Evolutionary conservation across 768 basidiomycete genomes (phyloP).

Genomic region (Termitomyces sp.): DNA sequence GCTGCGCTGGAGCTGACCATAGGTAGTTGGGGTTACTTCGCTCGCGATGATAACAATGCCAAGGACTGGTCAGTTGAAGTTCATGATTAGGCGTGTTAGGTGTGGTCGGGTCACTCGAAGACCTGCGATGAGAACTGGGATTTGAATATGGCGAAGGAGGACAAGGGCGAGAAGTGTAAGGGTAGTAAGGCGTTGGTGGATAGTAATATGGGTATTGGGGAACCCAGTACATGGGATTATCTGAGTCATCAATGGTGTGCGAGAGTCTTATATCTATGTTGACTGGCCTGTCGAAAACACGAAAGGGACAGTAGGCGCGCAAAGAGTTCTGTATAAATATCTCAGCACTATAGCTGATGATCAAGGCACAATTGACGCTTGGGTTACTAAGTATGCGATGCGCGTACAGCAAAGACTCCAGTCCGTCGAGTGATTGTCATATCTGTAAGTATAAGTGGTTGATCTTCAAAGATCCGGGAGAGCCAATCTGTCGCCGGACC

Average conservation of each 20-base stretch:
- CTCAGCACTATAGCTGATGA: too few species aligned
- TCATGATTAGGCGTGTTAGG: background rate
- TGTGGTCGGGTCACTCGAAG: slow-evolving; percentile 2
- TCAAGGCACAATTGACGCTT: too few species aligned
- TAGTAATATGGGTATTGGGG: background rate
- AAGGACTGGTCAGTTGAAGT: background rate
- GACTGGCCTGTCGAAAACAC: background rate
- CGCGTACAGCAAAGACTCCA: too few species aligned
- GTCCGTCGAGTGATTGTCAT: too few species aligned
- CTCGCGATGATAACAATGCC: background rate
- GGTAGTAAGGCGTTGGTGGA: background rate
- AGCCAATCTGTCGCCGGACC: too few species aligned
- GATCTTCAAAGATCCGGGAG: too few species aligned
- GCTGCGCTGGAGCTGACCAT: background rate
- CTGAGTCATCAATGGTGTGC: background rate
- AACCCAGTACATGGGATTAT: background rate
- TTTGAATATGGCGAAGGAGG: slow-evolving; percentile 1
- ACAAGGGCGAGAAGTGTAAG: background rate
- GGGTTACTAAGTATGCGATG: too few species aligned
- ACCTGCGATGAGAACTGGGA: background rate
- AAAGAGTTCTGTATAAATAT: too few species aligned
- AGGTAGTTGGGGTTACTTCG: background rate
- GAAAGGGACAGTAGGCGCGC: too few species aligned
- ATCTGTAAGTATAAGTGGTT: too few species aligned
- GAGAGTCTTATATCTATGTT: background rate